Base-by-base conservation (phyloP, 2,329 filamentous ascomycete species). In the Ceratocystis harringtonii region DNA sequence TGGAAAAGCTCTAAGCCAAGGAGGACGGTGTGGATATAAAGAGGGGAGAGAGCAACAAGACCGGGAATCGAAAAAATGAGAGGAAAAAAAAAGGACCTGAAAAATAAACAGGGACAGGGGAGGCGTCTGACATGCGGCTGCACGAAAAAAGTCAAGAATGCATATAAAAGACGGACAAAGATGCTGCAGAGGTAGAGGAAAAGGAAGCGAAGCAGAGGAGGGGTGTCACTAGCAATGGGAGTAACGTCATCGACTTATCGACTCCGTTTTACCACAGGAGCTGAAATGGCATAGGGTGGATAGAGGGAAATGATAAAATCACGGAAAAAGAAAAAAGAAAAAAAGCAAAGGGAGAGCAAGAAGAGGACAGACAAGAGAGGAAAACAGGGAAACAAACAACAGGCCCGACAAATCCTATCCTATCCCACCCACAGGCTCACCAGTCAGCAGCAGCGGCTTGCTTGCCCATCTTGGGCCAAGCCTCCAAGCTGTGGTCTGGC, bases 241-340 rank as follows among this genome's bases (percentile, higher is more conserved):
- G 52, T 58, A 58, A 58, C 52, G 52, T 58, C 52, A 58, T 58
- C 52, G 52, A 58, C 52, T n/a, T 36, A 58, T 58, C 52, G 8
- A 58, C 52, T 32, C 52, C 52, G 52, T 58, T 32, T 58, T 58
- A 58, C 52, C 52, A 58, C 52, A 58, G 52, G 25, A 58, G 52
- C 52, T 58, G 52, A 58, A 58, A 58, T 58, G 52, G 52, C 52
- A 58, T 36, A 58, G 52, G 48, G 15, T n/a, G 32, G n/a, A 28
- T 32, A 17, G 52, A 58, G 28, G 32, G 52, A 58, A 58, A 30
- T 7, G 52, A 58, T 58, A 58, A 58, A 58, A 58, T 58, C 15
- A 58, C 5, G 52, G 12, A 58, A 58, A 58, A 58, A n/a, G 5
- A 25, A 2, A 25, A 25, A 2, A 10, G 4, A 22, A 57, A 58